Conservation (phyloP, 345 rosid species). For the Mallotus nudiflorus region DNA sequence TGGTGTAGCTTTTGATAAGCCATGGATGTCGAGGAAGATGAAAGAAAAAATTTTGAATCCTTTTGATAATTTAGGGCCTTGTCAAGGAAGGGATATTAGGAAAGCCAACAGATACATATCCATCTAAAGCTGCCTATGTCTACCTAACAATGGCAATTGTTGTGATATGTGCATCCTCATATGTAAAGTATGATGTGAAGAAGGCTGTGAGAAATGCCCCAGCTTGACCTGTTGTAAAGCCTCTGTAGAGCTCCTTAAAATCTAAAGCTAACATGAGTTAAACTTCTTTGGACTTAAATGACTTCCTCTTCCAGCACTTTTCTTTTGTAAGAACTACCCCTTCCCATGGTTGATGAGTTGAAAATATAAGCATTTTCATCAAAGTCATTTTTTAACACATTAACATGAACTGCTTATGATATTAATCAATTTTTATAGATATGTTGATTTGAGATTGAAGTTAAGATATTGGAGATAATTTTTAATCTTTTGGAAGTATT, state of each 20-base stretch:
- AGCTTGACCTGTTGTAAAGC: constrained; percentile 67
- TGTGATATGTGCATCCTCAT: constrained; percentile 71
- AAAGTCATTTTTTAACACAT: background rate
- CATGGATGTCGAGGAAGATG: no score
- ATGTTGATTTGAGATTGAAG: no score
- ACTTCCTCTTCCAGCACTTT: no score
- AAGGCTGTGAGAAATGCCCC: constrained; percentile 64
- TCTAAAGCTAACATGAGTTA: constrained; percentile 72
- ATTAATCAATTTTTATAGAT: no score
- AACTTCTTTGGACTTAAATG: background rate
- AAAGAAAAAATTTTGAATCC: constrained; percentile 91
- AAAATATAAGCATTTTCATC: background rate
- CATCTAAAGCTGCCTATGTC: constrained; percentile 60
- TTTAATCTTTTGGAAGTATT: no score
- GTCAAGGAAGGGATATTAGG: constrained; percentile 87
- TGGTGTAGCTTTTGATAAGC: no score
- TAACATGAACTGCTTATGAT: no score
- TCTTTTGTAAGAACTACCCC: background rate
- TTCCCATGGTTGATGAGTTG: background rate
- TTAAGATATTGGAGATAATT: no score
- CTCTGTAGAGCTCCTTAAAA: constrained; percentile 72
- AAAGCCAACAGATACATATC: constrained; percentile 73
- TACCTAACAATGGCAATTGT: constrained; percentile 83
- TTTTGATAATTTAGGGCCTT: constrained; percentile 81
- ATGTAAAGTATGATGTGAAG: constrained; percentile 79